Percentiles rank a stretch among this genome's conserved stretches.
These are phyloP conservation scores for Inonotus obliquus DNA, from an alignment of 1,284 basidiomycete species.

Conservation along the genomic window DNA sequence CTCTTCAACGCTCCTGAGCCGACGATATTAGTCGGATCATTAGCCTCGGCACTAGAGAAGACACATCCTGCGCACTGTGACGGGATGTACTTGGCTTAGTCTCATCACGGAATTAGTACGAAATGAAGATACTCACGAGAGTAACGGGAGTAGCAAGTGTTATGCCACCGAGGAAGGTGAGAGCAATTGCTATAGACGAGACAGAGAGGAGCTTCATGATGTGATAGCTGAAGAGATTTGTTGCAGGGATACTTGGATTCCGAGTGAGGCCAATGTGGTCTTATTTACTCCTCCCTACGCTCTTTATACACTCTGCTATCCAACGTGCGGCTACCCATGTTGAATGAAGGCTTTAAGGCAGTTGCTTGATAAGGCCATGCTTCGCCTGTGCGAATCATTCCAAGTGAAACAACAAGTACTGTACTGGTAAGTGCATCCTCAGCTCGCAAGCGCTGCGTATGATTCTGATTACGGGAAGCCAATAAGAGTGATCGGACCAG, in stretches of 20 bases:
- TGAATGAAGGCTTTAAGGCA: too few relatives aligned
- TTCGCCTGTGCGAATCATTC: too few relatives aligned
- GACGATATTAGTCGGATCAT: neutral
- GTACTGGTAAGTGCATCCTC: too few relatives aligned
- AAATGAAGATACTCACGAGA: neutral
- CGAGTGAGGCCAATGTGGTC: neutral
- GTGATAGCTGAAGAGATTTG: neutral
- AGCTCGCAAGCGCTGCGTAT: too few relatives aligned
- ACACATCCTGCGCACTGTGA: neutral
- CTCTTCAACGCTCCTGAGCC: neutral
- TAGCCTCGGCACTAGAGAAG: neutral
- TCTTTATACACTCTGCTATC: too few relatives aligned
- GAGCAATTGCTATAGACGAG: neutral
- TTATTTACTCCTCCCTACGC: neutral
- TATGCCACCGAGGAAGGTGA: neutral
- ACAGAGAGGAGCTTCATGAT: neutral
- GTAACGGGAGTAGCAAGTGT: neutral
- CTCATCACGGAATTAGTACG: too few relatives aligned
- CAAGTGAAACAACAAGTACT: too few relatives aligned
- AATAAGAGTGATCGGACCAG: too few relatives aligned
- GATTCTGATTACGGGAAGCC: too few relatives aligned
- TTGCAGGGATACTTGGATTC: neutral
- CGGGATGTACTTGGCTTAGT: too few relatives aligned
- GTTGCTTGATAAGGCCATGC: too few relatives aligned
- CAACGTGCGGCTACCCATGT: too few relatives aligned